Base-by-base conservation (phyloP, 2,329 filamentous ascomycete species). In the Hypoxylon sp. region DNA sequence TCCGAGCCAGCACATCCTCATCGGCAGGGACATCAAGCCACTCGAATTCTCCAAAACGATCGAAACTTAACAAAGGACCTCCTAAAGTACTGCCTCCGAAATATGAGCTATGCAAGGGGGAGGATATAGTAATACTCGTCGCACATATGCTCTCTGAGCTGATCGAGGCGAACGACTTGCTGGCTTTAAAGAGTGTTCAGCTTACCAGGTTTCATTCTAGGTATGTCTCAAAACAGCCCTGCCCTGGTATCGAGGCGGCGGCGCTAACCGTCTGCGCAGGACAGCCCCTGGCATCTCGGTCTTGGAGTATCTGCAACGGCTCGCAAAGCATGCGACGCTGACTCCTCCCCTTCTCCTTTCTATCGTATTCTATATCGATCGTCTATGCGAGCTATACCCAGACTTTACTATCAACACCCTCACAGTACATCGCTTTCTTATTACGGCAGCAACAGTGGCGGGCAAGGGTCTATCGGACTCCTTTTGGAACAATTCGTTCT, bases 281-380 rank as follows among this genome's bases (percentile, higher is more conserved):
- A 86, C 83, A 2, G 77, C 95, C 1, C 95, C 95, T 6, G 93
- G 91, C 48, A 99, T 99, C 58, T 97, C 92, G 21, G 94, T 99
- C 26, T 83, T 89, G 60, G 95, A 99, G 73, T 99, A 99, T 73
- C 83, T 99, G 29, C 90, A 95, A 69, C 88, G 95, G 62, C 82
- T 99, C 55, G 95, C 96, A 20, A 92, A 92, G 57, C 95, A 99
- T 73, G 95, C 95, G 21, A 97, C 94, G 0, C 82, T 99, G 2
- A 92, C 92, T 5, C 93, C 95, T 10, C 94, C 95, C 0, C 89
- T 99, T 47, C 82, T 99, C n/a, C 85, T 99, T 29, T 95, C 93
- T 67, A 98, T 99, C 92, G 95, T 99, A 55, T 99, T 96, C 73
- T 99, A 98, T 71, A 98, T 99, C 69, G 95, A 99, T 77, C 88